These are phyloP conservation scores for Exsudoporus frostii DNA, from an alignment of 768 basidiomycete species.

Conservation along the genomic window DNA sequence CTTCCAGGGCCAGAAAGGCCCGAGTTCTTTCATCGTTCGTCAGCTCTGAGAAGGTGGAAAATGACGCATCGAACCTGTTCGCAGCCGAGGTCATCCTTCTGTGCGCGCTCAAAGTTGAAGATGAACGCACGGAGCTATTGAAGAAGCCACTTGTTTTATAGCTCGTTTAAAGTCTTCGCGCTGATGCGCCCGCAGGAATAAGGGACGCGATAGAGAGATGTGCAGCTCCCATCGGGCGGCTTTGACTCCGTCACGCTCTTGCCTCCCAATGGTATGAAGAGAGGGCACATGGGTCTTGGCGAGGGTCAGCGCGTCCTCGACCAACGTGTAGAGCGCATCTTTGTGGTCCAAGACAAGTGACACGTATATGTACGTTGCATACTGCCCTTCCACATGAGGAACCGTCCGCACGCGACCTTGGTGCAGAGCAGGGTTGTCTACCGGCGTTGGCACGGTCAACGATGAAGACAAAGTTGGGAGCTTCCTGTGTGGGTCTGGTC, in stretches of 20 bases:
- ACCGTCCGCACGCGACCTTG: constrained; percentile 76
- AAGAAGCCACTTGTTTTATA: constrained; percentile 50
- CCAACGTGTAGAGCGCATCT: constrained; percentile 43
- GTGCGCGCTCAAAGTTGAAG: not conserved
- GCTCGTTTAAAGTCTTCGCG: constrained; percentile 65
- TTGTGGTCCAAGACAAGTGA: constrained; percentile 47
- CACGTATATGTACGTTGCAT: constrained; percentile 74
- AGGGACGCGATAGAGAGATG: constrained; percentile 80
- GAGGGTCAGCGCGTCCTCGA: constrained; percentile 43
- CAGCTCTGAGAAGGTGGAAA: constrained; percentile 66
- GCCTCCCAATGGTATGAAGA: constrained; percentile 43
- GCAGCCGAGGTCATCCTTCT: constrained; percentile 8
- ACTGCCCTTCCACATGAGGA: constrained; percentile 88
- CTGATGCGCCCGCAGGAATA: constrained; percentile 78
- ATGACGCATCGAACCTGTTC: constrained; percentile 67
- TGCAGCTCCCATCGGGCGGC: constrained; percentile 53
- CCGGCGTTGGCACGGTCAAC: constrained; percentile 45
- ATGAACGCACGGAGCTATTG: constrained; percentile 42
- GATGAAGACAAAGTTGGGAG: constrained; percentile 56
- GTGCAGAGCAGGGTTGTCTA: constrained; percentile 75
- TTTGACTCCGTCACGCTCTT: constrained; percentile 2
- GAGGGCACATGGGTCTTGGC: constrained; percentile 46
- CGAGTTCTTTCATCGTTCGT: constrained; percentile 79
- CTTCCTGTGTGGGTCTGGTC: constrained; percentile 41
- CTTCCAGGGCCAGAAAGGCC: constrained; percentile 74